Conservation (phyloP, 768 basidiomycete species). For the Saitozyma sp. region DNA sequence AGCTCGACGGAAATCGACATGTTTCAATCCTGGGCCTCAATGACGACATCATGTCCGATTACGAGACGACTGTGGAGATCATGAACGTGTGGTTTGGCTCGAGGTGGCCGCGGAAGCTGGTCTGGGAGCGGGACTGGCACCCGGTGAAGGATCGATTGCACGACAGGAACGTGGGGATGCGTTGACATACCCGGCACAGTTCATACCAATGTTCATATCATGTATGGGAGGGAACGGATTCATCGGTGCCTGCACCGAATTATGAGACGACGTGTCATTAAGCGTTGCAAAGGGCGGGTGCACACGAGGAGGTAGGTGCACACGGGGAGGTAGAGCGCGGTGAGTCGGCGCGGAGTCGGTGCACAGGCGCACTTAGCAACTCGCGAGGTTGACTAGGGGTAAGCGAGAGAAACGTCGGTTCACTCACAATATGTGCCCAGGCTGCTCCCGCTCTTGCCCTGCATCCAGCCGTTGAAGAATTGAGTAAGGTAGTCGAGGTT, state of each 20-base stretch:
- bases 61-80: conserved; percentile 28
- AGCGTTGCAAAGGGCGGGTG: no score
- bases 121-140: conserved; percentile 29
- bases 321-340: no score
- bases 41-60: conserved; percentile 46
- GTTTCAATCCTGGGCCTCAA: conserved; percentile 45
- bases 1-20: conserved; percentile 26
- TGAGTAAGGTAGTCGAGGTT: conserved; percentile 70
- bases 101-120: conserved; percentile 38
- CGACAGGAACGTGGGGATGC: no score
- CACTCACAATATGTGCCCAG: conserved; percentile 42
- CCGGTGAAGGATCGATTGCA: no score
- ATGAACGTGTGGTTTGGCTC: conserved; percentile 37
- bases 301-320: no score
- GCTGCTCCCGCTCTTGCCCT: conserved; percentile 37
- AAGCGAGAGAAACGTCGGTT: neutral
- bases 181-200: no score
- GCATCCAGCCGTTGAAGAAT: conserved; percentile 46
- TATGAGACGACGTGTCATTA: no score
- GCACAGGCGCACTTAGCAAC: conserved; percentile 13
- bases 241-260: no score
- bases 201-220: no score
- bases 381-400: conserved; percentile 24
- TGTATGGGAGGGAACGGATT: no score
- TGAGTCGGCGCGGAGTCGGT: no score